Evolutionary conservation across 257 asterid species (phyloP).

Genomic region (Plantago ovata): DNA sequence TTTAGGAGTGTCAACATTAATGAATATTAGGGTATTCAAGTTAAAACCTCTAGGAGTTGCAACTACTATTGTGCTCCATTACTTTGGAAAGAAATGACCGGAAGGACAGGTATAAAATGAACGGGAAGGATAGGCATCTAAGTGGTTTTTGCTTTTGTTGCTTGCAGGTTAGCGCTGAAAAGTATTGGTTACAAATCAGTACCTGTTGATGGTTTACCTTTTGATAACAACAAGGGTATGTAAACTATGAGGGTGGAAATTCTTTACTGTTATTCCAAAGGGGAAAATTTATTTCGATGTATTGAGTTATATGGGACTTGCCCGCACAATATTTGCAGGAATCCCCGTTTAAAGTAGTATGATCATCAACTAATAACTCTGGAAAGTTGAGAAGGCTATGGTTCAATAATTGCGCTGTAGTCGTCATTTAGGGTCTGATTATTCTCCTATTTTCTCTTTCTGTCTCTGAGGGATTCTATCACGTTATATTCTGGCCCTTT

Average conservation of each 20-base stretch:
- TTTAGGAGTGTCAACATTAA: conserved; percentile 4
- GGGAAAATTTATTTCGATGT: too few species aligned
- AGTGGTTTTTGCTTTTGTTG: background rate
- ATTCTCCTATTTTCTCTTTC: background rate
- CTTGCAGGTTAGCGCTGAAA: conserved; percentile 72
- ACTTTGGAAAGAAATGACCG: too few species aligned
- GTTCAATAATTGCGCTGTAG: too few species aligned
- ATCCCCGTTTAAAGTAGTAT: too few species aligned
- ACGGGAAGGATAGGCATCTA: too few species aligned
- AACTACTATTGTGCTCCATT: background rate
- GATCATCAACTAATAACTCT: too few species aligned
- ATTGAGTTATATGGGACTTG: too few species aligned
- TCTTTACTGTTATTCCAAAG: background rate
- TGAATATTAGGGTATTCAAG: background rate
- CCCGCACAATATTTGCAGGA: too few species aligned
- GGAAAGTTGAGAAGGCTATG: too few species aligned
- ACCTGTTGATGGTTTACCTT: conserved; percentile 68
- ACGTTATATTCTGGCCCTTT: too few species aligned
- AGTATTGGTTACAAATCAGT: conserved; percentile 90
- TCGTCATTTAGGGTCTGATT: too few species aligned
- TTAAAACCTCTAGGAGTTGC: conserved; percentile 3
- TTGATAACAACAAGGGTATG: conserved; percentile 59
- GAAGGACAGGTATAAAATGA: too few species aligned
- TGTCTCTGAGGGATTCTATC: background rate
- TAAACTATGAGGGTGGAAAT: background rate